Evolutionary conservation across 805 yeast genomes (phyloP), one percentile per base, ranked within the genome.

Genomic region (Tetrapisispora pingtungensis): DNA sequence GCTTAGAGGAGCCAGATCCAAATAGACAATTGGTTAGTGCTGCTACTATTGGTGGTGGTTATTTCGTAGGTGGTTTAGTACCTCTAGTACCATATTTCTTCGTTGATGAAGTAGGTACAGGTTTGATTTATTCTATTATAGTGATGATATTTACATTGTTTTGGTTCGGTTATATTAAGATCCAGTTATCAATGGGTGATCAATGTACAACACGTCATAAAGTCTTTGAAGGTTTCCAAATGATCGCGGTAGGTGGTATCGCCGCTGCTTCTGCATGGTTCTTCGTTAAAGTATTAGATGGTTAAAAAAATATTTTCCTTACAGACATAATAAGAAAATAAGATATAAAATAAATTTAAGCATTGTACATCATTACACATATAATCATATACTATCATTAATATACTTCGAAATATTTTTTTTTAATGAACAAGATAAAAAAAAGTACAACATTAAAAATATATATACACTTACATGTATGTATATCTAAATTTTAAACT

Each of bases 201-300:
- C 89, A 81, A 49, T 77, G 84, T 54, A 73, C 86, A n/a, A 56
- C 60, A 2, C 54, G 59, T 49, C 77, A 75, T 51, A 81, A 80
- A 57, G 65, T 83, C 3, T 67, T 71, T 42, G 96, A 89, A 63
- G 97, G 96, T 35, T 45, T 82, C 20, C 94, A 86, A 67, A 89
- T 90, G 97, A 80, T 86, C 42, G 65, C 82, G n/a, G 88, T 85
- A 42, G 97, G 97, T 31, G 94, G 96, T n/a, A 69, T 84, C 31
- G 97, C 97, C 15, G 97, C 97, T 6, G 94, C 95, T 7, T 84
- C 94, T 20, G 97, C 97, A 10, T 89, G 95, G 95, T 77, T 77
- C 35, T 75, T 89, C 60, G 97, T 89, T 28, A 81, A 79, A 59
- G 62, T 81, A 49, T 80, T 89, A 48, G 40, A 37, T 27, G 96